Conservation (phyloP, 345 rosid genomes). For the Corymbia maculata region DNA sequence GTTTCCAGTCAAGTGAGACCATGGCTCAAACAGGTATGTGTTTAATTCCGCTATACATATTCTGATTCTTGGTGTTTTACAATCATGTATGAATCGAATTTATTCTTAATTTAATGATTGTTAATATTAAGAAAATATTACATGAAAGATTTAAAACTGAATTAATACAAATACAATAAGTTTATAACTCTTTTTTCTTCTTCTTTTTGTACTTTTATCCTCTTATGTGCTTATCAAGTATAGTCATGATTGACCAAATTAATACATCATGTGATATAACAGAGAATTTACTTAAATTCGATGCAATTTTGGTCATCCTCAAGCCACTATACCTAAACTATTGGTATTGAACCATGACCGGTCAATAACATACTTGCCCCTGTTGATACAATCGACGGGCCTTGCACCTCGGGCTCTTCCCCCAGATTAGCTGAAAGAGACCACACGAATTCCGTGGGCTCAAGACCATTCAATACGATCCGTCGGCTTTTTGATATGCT, state of each 20-base stretch:
- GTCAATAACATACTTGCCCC: background rate
- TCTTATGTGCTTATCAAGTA: background rate
- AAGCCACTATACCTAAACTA: background rate
- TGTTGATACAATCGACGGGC: background rate
- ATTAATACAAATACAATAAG: too few species aligned
- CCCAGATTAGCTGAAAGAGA: background rate
- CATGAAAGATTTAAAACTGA: too few species aligned
- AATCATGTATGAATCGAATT: too few species aligned
- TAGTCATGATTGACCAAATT: background rate
- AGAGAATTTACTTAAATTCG: background rate
- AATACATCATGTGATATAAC: background rate
- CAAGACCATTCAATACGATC: background rate
- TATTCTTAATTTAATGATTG: too few species aligned
- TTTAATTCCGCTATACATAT: too few species aligned
- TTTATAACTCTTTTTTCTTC: too few species aligned
- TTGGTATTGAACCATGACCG: background rate
- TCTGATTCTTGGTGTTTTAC: too few species aligned
- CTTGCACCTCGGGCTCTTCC: background rate
- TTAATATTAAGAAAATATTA: too few species aligned
- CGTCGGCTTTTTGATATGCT: background rate
- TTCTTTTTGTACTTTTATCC: too few species aligned
- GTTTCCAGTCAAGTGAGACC: too few species aligned
- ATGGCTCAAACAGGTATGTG: too few species aligned
- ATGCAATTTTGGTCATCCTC: background rate
- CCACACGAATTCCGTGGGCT: background rate